Conservation (phyloP, 257 asterid species). For the Solanum sitiens region DNA sequence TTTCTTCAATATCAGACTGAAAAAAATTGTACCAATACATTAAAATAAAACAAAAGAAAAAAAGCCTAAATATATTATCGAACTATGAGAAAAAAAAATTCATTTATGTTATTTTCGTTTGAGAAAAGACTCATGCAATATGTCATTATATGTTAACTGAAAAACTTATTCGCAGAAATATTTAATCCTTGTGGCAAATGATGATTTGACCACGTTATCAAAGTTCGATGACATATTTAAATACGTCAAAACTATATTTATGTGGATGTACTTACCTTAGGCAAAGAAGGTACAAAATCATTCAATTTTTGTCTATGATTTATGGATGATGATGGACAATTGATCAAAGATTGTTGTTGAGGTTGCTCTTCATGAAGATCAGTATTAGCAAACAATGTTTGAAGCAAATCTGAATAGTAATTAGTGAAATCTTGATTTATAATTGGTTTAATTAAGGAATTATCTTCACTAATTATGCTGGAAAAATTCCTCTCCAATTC, state of each 20-base stretch:
- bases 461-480: background rate
- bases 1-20: background rate
- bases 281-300: slow-evolving; percentile 7
- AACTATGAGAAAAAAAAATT: no score
- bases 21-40: background rate
- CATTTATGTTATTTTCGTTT: no score
- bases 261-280: slow-evolving; percentile 18
- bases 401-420: slow-evolving; percentile 37
- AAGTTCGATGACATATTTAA: background rate
- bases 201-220: background rate
- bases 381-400: slow-evolving; percentile 23
- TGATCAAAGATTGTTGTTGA: slow-evolving; percentile 14
- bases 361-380: slow-evolving; percentile 20
- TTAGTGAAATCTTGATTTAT: slow-evolving; percentile 4
- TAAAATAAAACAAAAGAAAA: no score
- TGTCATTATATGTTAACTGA: background rate
- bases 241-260: background rate
- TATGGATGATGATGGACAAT: slow-evolving; percentile 13
- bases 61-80: no score
- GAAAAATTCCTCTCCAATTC: slow-evolving; percentile 13
- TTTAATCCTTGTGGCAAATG: no score
- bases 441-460: slow-evolving; percentile 3
- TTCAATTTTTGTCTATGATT: slow-evolving; percentile 9
- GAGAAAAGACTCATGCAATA: no score
- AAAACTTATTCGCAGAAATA: no score